These are phyloP conservation scores for Viridothelium virens DNA, from an alignment of 495 filamentous ascomycete species.

Conservation along the genomic window DNA sequence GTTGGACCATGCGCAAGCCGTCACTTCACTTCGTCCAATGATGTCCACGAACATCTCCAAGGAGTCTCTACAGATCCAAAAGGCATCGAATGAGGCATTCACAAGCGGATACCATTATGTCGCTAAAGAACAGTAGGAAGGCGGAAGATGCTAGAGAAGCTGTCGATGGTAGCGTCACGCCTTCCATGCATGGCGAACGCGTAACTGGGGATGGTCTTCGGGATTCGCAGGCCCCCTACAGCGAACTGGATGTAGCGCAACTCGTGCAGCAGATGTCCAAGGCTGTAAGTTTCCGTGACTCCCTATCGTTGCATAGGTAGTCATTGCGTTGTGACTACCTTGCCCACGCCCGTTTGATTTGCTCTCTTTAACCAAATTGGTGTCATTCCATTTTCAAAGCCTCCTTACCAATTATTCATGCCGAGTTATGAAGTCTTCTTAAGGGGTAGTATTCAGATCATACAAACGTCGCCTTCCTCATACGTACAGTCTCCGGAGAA, in stretches of 20 bases:
- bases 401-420: neutral
- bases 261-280: constrained; percentile 3
- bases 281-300: neutral
- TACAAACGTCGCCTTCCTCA: neutral
- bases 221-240: neutral
- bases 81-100: neutral
- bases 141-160: neutral
- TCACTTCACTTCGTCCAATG: neutral
- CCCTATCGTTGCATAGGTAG: neutral
- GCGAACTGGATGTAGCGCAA: neutral
- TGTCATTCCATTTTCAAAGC: neutral
- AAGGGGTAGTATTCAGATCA: neutral
- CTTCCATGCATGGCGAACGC: neutral
- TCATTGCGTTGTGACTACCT: too few relatives aligned
- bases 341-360: neutral
- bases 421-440: neutral
- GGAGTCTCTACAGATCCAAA: neutral
- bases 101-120: neutral
- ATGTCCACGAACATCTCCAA: neutral
- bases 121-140: neutral
- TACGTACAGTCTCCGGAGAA: neutral
- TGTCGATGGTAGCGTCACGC: neutral
- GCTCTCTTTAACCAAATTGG: neutral
- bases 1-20: neutral
- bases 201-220: neutral